Evolutionary conservation across 2,329 filamentous ascomycete species (phyloP).

Genomic region (Tetracladium maxilliforme): DNA sequence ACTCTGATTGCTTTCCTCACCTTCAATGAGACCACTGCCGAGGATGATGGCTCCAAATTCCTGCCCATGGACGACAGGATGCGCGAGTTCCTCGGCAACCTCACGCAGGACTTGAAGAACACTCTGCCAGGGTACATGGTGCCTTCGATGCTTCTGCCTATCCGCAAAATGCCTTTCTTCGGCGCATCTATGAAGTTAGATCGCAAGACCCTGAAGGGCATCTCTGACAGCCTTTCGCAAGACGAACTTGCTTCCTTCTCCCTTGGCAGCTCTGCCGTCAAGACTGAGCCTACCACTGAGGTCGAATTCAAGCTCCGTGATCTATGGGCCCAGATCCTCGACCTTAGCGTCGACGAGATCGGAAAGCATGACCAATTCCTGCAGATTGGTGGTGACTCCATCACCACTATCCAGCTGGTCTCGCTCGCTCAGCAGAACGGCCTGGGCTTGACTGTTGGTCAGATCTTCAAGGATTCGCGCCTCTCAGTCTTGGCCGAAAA

Average conservation of each 20-base stretch:
- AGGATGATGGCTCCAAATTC: no score
- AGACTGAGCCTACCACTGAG: no score
- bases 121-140: slow-evolving; percentile 8
- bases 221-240: no score
- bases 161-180: slow-evolving; percentile 4
- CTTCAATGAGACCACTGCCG: background rate
- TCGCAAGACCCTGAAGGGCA: no score
- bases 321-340: slow-evolving; percentile 6
- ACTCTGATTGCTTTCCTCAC: slow-evolving; percentile 1
- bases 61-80: no score
- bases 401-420: slow-evolving; percentile 9
- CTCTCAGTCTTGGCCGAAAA: no score
- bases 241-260: background rate
- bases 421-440: slow-evolving; percentile 3
- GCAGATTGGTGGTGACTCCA: slow-evolving; percentile 8
- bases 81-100: no score
- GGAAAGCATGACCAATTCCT: slow-evolving; percentile 6
- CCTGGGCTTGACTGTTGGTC: slow-evolving; percentile 6
- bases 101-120: slow-evolving; percentile 1
- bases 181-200: slow-evolving; percentile 9
- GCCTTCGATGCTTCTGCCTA: slow-evolving; percentile 5
- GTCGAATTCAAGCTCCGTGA: slow-evolving; percentile 3
- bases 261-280: no score
- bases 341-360: slow-evolving; percentile 4
- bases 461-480: no score